Evolutionary conservation across 2,329 filamentous ascomycete species (phyloP), one percentile per base, ranked within the genome.

Genomic region (Cryphonectria carpinicola): DNA sequence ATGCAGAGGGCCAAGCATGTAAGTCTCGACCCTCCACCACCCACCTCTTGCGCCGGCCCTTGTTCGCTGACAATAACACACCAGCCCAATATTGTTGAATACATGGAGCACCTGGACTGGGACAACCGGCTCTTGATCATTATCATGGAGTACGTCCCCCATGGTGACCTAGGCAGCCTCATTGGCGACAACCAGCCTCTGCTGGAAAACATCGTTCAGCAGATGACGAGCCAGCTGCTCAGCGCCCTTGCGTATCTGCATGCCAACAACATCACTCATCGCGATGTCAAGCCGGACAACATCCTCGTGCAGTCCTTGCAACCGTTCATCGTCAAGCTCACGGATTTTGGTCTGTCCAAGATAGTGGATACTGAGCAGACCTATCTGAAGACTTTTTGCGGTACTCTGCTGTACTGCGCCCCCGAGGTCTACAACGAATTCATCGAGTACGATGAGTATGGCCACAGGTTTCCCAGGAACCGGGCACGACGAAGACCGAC

Each of bases 261-360:
- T 80, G 84, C 86, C 67, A 91, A 92, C 76, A 94, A 92, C 77
- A 98, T 99, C 76, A 98, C 95, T 0, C 96, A 99, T 81, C 92
- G 96, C n/a, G 96, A 99, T 80, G 94, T 99, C 78, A 99, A 99
- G 79, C 96, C 96, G 0, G 96, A 99, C 84, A 99, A 99, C 77
- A 98, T 99, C 72, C 85, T 99, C 56, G 93, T 98, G 74, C 86
- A 90, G 14, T 91, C 89, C 0, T 79, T 89, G 13, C 84, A 91
- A 7, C 94, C 95, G 0, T 88, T 97, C 65, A 85, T 88, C 19
- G 92, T 98, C 76, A 98, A 99, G 81, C 85, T 99, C 19, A 97
- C 96, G 0, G 96, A 99, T 79, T 99, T 99, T 82, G 96, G 96
- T 3, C 83, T 99, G 5, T 98, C 96, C 2, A 99, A 99, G 79